Evolutionary conservation across 768 basidiomycete species (phyloP).

Genomic region (Mycena rebaudengoi): DNA sequence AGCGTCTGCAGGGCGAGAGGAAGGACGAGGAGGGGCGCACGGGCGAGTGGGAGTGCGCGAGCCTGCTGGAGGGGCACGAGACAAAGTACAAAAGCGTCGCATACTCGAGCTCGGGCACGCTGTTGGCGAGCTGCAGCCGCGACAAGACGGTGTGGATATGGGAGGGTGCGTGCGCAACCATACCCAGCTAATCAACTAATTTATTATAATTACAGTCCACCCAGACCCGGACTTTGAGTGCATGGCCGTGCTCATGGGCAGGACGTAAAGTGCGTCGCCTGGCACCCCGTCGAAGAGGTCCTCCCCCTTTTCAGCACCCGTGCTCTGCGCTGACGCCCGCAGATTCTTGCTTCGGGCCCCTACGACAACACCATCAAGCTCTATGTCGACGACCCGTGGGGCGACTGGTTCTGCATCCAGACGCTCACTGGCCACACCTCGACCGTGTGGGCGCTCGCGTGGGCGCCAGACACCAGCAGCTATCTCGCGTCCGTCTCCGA

Average conservation of each 20-base stretch:
- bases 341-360: slow-evolving; percentile 96
- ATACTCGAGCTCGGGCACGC: slow-evolving; percentile 77
- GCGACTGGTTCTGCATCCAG: slow-evolving; percentile 92
- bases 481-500: slow-evolving; percentile 92
- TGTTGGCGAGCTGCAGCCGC: slow-evolving; percentile 93
- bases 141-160: slow-evolving; percentile 99
- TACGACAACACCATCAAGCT: slow-evolving; percentile 97
- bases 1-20: slow-evolving; percentile 76
- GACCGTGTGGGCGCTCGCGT: slow-evolving; percentile 93
- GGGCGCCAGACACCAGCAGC: slow-evolving; percentile 75
- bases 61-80: slow-evolving; percentile 92
- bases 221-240: slow-evolving; percentile 96
- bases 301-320: no score
- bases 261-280: slow-evolving; percentile 94
- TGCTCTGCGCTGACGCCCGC: no score
- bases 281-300: slow-evolving; percentile 97
- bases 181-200: slow-evolving; percentile 3
- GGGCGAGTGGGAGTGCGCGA: slow-evolving; percentile 89
- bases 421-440: slow-evolving; percentile 84
- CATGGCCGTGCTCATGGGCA: slow-evolving; percentile 95
- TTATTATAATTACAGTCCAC: slow-evolving; percentile 72
- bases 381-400: slow-evolving; percentile 90
- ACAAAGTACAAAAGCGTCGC: slow-evolving; percentile 95
- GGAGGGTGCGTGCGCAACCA: slow-evolving; percentile 71
- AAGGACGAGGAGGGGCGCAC: slow-evolving; percentile 45